Evolutionary conservation across 208 protist species (phyloP), one percentile per base, ranked within the genome.

Genomic region (Leishmania mexicana): DNA sequence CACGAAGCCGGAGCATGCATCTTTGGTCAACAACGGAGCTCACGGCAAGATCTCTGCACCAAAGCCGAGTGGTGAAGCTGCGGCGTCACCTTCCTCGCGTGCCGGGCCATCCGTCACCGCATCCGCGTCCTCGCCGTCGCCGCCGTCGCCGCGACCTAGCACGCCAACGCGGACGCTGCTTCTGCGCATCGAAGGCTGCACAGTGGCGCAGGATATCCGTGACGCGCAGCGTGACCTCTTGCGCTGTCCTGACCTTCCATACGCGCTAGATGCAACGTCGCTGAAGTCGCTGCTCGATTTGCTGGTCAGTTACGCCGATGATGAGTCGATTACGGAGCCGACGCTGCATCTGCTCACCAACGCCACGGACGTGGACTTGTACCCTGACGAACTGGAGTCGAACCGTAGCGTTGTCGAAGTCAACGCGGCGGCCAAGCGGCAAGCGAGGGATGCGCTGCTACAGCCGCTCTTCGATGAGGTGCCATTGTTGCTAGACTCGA

Each of bases 121-220:
- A 42, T 6, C 38, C 8, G 42, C 47, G 38, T 7, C 57, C 13
- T 76, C 35, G 17, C 53, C 74, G 28, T 57, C 77, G 40, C 31
- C 35, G 54, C 71, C 51, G 42, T 54, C 60, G 11, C 76, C 45
- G 54, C 58, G 74, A n/a, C 76, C 80, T 10, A 87, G 75, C 21
- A 83, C 87, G 11, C 83, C 87, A 3, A 88, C 90, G 21, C 85
- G 83, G 24, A 96, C 90, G 65, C 83, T 97, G 7, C 83, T 97
- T n/a, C 75, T 93, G 19, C 94, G 94, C 42, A 80, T 95, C 35
- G 80, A 95, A 53, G 92, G 90, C 2, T 97, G 94, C 84, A 90
- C 86, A 35, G 88, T 97, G n/a, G 83, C 88, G 42, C 94, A 97
- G 80, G 94, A 97, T 83, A 83, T 92, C 40, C 92, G 94, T 65